phyloP scores from a whole-genome alignment of 2,329 filamentous ascomycete species.

The Emergomyces pasteurianus region DNA sequence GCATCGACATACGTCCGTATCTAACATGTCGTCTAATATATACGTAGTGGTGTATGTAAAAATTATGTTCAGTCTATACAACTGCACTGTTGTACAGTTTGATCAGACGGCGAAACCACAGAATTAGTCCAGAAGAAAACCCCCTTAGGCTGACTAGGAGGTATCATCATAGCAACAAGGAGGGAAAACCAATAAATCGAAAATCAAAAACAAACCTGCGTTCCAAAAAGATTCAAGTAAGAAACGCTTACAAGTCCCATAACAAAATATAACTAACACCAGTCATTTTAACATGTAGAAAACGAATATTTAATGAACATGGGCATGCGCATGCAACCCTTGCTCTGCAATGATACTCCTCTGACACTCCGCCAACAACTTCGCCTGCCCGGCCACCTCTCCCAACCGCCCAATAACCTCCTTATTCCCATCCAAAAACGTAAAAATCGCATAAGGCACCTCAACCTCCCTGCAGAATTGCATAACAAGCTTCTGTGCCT shows the following conservation, averaged over 20 bases:
- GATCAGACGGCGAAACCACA: neutral
- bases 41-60: neutral
- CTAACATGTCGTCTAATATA: neutral
- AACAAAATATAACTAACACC: neutral
- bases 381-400: conserved; percentile 69
- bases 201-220: neutral
- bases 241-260: neutral
- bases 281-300: neutral
- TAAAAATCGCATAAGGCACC: conserved; percentile 76
- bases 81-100: neutral
- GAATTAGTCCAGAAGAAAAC: neutral
- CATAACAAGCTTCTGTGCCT: conserved; percentile 61
- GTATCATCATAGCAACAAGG: neutral
- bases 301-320: neutral
- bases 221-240: neutral
- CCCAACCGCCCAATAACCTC: conserved; percentile 64
- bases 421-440: conserved; percentile 73
- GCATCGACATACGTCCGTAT: neutral
- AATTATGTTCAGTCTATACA: neutral
- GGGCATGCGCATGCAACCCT: conserved; percentile 1
- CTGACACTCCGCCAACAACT: conserved; percentile 65
- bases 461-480: conserved; percentile 72
- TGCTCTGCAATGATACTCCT: conserved; percentile 22
- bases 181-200: neutral
- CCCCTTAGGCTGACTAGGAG: neutral